Conservation (phyloP, 192 early-diverging fungal genomes). For the Martensiomyces pterosporus region DNA sequence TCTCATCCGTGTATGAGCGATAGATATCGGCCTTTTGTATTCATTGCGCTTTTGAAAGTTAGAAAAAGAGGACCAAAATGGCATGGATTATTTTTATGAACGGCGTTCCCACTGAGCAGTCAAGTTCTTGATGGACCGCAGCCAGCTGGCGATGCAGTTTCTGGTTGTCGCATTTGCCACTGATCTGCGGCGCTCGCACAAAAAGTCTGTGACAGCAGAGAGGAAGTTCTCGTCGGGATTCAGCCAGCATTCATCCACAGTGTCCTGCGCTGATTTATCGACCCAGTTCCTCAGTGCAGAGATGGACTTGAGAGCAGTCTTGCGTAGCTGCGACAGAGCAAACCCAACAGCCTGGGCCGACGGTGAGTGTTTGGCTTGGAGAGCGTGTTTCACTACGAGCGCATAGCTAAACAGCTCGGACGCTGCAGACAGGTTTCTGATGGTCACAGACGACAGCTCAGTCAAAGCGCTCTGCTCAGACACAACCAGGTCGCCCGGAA, state of each 20-base stretch:
- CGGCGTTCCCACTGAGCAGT: conserved; percentile 35
- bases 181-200: conserved; percentile 17
- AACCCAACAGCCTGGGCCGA: conserved; percentile 15
- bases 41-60: background rate
- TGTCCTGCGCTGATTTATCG: conserved; percentile 12
- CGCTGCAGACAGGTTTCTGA: conserved; percentile 13
- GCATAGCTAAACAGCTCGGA: conserved; percentile 41
- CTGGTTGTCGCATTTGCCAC: conserved; percentile 13
- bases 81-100: background rate
- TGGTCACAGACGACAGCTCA: conserved; percentile 5
- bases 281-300: conserved; percentile 15
- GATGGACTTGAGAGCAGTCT: conserved; percentile 15
- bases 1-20: too few relatives aligned
- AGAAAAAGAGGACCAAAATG: background rate
- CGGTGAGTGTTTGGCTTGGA: conserved; percentile 14
- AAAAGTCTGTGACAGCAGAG: conserved; percentile 2
- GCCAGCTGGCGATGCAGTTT: conserved; percentile 32
- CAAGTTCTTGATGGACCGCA: conserved; percentile 29
- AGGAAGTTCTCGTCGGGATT: conserved; percentile 3
- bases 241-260: conserved; percentile 25
- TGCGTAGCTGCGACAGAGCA: conserved; percentile 28
- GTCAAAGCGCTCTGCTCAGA: conserved; percentile 2
- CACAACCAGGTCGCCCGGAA: conserved; percentile 6
- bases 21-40: too few relatives aligned
- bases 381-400: conserved; percentile 14